These are phyloP conservation scores for Ganoderma lucidum DNA, from an alignment of 1,284 basidiomycete species.

Conservation along the genomic window DNA sequence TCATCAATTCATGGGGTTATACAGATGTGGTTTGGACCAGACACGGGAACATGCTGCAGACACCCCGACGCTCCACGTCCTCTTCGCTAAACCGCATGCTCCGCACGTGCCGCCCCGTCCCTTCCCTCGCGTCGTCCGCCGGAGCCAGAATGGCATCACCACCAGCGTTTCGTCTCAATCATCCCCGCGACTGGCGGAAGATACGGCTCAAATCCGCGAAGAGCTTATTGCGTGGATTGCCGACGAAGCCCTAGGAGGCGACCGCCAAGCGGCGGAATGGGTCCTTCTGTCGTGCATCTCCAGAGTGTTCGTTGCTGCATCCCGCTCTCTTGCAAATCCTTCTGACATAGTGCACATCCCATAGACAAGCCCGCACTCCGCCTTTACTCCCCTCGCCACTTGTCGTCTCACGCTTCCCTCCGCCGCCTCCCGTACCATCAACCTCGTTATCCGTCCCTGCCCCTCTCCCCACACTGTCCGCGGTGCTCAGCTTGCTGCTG, in stretches of 20 bases:
- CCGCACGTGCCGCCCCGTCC: constrained; percentile 49
- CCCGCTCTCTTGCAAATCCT: not conserved
- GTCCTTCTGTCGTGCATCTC: constrained; percentile 71
- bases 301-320: constrained; percentile 61
- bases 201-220: constrained; percentile 44
- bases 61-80: constrained; percentile 74
- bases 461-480: constrained; percentile 51
- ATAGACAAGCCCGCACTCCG: constrained; percentile 73
- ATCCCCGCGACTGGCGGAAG: not conserved
- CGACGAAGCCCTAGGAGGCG: constrained; percentile 70
- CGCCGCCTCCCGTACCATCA: constrained; percentile 42
- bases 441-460: constrained; percentile 21
- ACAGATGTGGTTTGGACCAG: constrained; percentile 35
- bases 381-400: constrained; percentile 75
- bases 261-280: constrained; percentile 80
- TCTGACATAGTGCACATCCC: constrained; percentile 7
- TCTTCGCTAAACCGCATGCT: constrained; percentile 50
- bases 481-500: constrained; percentile 64
- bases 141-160: not conserved
- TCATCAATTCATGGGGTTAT: constrained; percentile 41
- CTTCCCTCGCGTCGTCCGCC: constrained; percentile 36
- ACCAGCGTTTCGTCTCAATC: constrained; percentile 16
- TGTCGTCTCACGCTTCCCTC: constrained; percentile 68
- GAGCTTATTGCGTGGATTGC: constrained; percentile 78
- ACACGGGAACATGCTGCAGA: constrained; percentile 41